These are phyloP conservation scores for Mimosa pudica DNA, from an alignment of 306 rosid genomes.

Conservation along the genomic window DNA sequence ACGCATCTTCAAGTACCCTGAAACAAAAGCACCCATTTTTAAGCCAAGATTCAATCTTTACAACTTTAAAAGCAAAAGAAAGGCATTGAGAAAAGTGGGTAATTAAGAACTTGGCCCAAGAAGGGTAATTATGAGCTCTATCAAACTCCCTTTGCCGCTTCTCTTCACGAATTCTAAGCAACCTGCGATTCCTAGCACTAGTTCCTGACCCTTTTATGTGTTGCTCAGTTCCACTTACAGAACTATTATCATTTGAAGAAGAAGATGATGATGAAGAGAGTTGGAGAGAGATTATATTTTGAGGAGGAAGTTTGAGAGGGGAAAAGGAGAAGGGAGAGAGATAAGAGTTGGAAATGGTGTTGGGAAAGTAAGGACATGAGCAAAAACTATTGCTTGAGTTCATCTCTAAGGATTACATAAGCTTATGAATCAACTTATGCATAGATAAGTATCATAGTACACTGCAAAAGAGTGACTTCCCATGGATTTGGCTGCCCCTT, in stretches of 20 bases:
- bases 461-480: not conserved
- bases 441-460: not conserved
- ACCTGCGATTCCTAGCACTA: conserved; percentile 75
- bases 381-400: not conserved
- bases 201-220: conserved; percentile 73
- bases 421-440: not conserved
- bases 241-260: conserved; percentile 13
- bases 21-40: not conserved
- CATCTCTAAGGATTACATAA: conserved; percentile 3
- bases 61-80: not conserved
- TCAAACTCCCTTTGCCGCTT: conserved; percentile 73
- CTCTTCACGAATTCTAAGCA: conserved; percentile 81
- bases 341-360: not conserved
- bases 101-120: conserved; percentile 78
- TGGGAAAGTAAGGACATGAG: not conserved
- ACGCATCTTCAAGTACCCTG: conserved; percentile 80
- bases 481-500: not conserved
- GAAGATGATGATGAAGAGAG: conserved; percentile 7
- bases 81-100: not conserved
- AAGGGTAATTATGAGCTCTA: conserved; percentile 70
- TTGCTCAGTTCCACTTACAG: not conserved
- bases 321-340: not conserved
- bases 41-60: not conserved
- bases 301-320: conserved; percentile 5
- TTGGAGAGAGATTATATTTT: conserved; percentile 3